Conservation (phyloP, 345 rosid genomes). For the Brassica rapa region DNA sequence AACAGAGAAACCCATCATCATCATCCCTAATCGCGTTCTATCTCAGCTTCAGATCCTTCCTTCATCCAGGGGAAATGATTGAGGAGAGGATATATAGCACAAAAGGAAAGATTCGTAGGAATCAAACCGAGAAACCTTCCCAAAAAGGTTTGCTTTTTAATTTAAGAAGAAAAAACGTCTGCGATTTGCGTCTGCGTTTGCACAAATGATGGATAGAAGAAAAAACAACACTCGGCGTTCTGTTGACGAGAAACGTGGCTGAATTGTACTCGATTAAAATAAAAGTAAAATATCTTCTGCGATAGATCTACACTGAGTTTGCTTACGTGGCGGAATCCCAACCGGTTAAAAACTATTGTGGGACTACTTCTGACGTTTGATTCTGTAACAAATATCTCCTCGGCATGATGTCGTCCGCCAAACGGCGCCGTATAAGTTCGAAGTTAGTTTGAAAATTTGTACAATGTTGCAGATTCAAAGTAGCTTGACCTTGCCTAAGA, state of each 20-base stretch:
- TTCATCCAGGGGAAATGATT: neutral
- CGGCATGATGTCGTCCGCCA: neutral
- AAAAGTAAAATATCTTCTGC: conserved; percentile 15
- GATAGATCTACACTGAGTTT: neutral
- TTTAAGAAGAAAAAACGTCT: neutral
- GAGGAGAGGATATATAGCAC: neutral
- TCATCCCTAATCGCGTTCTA: conserved; percentile 8
- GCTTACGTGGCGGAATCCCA: neutral
- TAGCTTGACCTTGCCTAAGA: too few relatives aligned
- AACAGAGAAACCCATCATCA: conserved; percentile 75
- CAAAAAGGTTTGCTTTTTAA: neutral
- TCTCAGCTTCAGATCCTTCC: conserved; percentile 33
- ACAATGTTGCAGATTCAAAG: neutral
- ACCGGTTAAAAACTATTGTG: neutral
- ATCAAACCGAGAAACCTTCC: neutral
- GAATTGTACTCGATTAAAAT: conserved; percentile 17
- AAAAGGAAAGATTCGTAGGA: neutral
- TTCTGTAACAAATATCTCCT: neutral
- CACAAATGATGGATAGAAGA: neutral
- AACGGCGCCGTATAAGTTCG: neutral
- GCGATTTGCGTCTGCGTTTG: neutral
- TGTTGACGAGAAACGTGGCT: conserved; percentile 28
- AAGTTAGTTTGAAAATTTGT: neutral
- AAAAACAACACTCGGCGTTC: neutral
- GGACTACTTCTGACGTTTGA: neutral